Base-by-base conservation (phyloP, 371 early-diverging fungal genomes). In the Coemansia sp. region DNA sequence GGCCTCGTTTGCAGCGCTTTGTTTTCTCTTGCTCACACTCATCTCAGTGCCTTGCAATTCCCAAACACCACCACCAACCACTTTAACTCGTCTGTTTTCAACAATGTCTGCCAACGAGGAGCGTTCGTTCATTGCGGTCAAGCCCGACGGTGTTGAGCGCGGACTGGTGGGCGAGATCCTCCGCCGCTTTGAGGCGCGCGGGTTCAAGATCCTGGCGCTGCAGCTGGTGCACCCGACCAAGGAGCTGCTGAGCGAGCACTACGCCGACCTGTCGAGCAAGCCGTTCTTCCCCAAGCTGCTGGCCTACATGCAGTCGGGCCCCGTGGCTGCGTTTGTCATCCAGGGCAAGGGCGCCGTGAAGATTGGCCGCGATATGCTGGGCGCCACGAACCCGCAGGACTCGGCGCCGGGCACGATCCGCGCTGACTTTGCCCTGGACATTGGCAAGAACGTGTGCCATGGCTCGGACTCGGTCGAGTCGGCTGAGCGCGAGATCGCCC, bases 321-420 rank as follows among this genome's bases (percentile, higher is more conserved):
- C 89, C 67, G 93, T 93, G 33, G 85, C 90, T 52, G 88, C 79
- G 51, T 85, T 83, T 89, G 92, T 99, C 72, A 99, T 95, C 92
- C 83, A 83, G 76, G 99, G 99, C 69, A 95, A 97, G 87, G 88
- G 90, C 63, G 99, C 87, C 63, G 98, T 99, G 83, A 91, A 91
- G 86, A 88, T 90, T 76, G 98, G 97, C 68, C 94, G 99, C 81
- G 85, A 84, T 66, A 85, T 99, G 83, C 88, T 99, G 66, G 99
- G 99, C 76, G 94, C 87, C 81, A 92, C 92, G 84, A 90, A 92
- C 89, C 93, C 92, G 75, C 82, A 94, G 77, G 90, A 89, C 77
- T 93, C 95, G 66, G 86, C 84, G 62, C 93, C 98, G 65, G 99
- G 99, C 76, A 98, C 99, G 83, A 99, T 99, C 88, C 94, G 99